Conservation (phyloP, 2,329 filamentous ascomycete species). For the Scedosporium aurantiacum region DNA sequence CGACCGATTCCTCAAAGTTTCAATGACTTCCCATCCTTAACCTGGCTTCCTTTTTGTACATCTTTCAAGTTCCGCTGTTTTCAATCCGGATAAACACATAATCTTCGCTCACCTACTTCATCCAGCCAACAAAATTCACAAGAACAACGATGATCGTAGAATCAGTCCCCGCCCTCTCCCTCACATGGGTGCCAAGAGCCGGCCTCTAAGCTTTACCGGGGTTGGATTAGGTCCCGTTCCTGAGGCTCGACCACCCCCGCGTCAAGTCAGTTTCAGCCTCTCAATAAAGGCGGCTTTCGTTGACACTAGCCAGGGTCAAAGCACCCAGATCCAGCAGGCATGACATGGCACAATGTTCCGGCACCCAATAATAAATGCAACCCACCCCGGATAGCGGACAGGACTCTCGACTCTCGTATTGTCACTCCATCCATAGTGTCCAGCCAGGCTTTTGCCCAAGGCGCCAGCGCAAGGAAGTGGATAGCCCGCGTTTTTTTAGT, state of each 20-base stretch:
- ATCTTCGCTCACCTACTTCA: neutral
- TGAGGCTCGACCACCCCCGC: neutral
- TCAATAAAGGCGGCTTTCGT: neutral
- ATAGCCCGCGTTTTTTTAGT: no score
- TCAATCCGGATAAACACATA: neutral
- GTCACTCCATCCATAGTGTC: no score
- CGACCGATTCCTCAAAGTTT: neutral
- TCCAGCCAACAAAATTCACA: neutral
- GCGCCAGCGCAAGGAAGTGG: no score
- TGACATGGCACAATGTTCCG: neutral
- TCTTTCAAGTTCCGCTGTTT: neutral
- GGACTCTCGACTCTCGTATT: no score
- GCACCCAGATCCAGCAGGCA: neutral
- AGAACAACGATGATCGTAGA: neutral
- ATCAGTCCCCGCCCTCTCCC: neutral
- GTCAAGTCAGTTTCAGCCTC: slow-evolving; percentile 4
- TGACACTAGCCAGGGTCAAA: slow-evolving; percentile 2
- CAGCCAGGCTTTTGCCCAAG: no score
- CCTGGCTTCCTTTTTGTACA: neutral
- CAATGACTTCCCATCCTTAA: neutral
- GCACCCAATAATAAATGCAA: neutral
- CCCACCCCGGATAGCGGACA: neutral
- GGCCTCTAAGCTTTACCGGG: neutral
- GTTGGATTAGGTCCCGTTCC: neutral
- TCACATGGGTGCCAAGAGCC: neutral